Evolutionary conservation across 2,329 filamentous ascomycete genomes (phyloP), one percentile per base, ranked within the genome.

Genomic region (Colletotrichum neosansevieriae): DNA sequence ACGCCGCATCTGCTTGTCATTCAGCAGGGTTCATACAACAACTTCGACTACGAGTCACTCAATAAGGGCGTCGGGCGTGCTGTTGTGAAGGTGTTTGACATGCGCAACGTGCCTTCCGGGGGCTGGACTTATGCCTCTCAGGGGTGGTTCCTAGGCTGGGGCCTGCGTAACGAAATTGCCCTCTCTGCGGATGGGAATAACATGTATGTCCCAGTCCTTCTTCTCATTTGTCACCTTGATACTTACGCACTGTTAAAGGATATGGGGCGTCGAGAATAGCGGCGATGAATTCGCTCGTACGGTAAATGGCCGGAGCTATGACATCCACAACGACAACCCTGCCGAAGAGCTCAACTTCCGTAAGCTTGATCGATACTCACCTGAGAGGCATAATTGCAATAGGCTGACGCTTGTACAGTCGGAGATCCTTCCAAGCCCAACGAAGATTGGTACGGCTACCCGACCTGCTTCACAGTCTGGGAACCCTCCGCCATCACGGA

Each of bases 281-380:
- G 86, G 85, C 11, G 87, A 91, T 74, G 79, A 90, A 63, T 82
- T 90, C 53, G 76, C 78, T 21, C 81, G 79, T 32, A 78, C 74
- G 4, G 73, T 87, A 34, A 80, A 83, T 63, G 83, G 84, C 50
- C 73, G 81, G 32, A 72, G 72, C 5, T 72, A 71, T 6, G 85
- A 88, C 59, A 85, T 90, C 61, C 86, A 88, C 72, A 79, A 83
- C 50, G 81, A 90, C 74, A 91, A 91, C 73, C 89, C 89, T 1
- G 88, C 85, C 3, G 89, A 91, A 73, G 87, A 91, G 77, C 77
- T 91, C 72, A 91, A 91, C 76, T 90, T 86, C 76, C 82, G 88
- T 77, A 72, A 71, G 75, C 69, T 6, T 11, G 4, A 0, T 6
- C 36, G 9, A 38, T 38, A 1, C 1, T 15, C 4, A 38, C 36